Conservation (phyloP, 2,329 filamentous ascomycete genomes). For the Didymella segeticola region DNA sequence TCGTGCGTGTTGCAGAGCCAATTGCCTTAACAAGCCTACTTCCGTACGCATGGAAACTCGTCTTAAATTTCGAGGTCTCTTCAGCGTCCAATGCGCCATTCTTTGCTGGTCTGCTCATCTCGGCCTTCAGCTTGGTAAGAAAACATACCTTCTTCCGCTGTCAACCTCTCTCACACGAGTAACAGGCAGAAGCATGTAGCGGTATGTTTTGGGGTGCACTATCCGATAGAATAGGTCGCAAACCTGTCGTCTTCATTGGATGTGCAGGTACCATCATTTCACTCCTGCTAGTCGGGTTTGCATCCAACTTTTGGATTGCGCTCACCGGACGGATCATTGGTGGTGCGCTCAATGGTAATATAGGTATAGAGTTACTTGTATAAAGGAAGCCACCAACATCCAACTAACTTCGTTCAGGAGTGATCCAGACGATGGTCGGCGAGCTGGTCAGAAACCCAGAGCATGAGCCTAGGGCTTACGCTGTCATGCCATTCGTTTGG, state of each 20-base stretch:
- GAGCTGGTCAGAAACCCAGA: constrained; percentile 70
- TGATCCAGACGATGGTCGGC: constrained; percentile 89
- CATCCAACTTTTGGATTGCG: constrained; percentile 83
- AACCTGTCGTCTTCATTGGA: constrained; percentile 49
- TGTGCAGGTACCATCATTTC: constrained; percentile 83
- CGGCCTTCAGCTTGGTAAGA: constrained; percentile 75
- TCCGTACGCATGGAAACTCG: constrained; percentile 67
- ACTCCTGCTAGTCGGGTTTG: constrained; percentile 82
- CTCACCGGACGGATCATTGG: constrained; percentile 77
- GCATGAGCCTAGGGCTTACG: constrained; percentile 81
- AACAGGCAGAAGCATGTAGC: constrained; percentile 75
- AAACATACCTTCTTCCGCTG: background rate
- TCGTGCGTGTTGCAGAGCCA: constrained; percentile 90
- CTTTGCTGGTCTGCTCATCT: constrained; percentile 85
- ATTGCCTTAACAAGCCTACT: constrained; percentile 95
- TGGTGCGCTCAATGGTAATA: constrained; percentile 87
- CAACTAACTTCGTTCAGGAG: constrained; percentile 40
- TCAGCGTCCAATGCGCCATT: constrained; percentile 68
- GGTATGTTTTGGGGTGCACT: constrained; percentile 67
- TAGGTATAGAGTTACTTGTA: constrained; percentile 45
- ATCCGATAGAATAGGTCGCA: constrained; percentile 50
- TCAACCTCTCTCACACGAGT: background rate
- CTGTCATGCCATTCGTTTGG: constrained; percentile 96
- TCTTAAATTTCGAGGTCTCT: constrained; percentile 46
- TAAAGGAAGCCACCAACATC: constrained; percentile 54